A percentile compares a stretch with the other conserved stretches of the same genome.
Conservation (phyloP, 2,329 filamentous ascomycete genomes). For the Acephala macrosclerotiorum region DNA sequence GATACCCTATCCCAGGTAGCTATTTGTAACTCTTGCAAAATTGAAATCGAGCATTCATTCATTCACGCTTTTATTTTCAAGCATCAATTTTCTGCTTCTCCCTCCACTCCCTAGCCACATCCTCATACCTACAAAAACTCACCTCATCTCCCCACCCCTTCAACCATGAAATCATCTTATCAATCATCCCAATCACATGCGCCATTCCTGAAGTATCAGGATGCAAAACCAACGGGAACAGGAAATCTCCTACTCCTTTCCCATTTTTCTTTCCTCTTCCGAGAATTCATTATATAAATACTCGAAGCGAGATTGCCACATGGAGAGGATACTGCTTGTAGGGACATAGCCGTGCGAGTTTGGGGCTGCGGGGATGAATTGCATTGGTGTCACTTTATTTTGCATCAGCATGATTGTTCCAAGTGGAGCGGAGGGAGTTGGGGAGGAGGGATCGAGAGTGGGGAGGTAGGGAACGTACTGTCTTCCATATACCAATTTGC, state of each 20-base stretch:
- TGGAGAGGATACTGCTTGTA: conserved; percentile 54
- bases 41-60: too few relatives aligned
- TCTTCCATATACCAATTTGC: conserved; percentile 60
- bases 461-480: conserved; percentile 33
- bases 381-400: conserved; percentile 35
- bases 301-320: conserved; percentile 47
- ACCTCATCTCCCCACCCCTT: conserved; percentile 53
- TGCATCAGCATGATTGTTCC: background rate
- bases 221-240: conserved; percentile 62
- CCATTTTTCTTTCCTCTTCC: conserved; percentile 36
- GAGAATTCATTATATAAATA: conserved; percentile 43
- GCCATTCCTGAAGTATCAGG: conserved; percentile 67
- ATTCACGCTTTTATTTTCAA: too few relatives aligned
- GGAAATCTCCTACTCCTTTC: conserved; percentile 42
- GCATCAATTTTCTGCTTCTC: background rate
- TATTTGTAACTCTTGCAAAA: too few relatives aligned
- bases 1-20: background rate
- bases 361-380: conserved; percentile 45
- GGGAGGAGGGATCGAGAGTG: background rate
- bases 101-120: conserved; percentile 46
- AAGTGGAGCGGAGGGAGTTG: background rate
- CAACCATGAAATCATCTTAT: conserved; percentile 57
- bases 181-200: conserved; percentile 58
- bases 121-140: conserved; percentile 53
- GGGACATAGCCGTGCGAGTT: conserved; percentile 58